phyloP scores from a whole-genome alignment of 2,329 filamentous ascomycete species.

The Phaeophleospora eucalypticola region DNA sequence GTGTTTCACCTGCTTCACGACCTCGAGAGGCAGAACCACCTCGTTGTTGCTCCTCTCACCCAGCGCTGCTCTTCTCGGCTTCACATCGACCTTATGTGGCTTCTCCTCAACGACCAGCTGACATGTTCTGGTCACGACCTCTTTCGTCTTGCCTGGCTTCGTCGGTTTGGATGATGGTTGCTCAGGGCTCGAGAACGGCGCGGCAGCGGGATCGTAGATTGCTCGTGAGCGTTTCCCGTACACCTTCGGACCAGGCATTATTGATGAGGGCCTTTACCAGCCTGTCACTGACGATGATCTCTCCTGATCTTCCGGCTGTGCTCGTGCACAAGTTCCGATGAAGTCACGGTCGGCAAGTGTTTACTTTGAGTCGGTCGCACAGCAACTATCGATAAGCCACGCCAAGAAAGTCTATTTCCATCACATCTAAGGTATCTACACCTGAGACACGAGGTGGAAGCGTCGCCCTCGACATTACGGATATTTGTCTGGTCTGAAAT shows the following conservation, averaged over 20 bases:
- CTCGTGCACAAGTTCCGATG: neutral
- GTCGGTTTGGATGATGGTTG: constrained; percentile 5
- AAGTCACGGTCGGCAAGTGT: neutral
- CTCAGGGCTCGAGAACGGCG: constrained; percentile 26
- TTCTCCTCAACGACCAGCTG: neutral
- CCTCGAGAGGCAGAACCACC: constrained; percentile 16
- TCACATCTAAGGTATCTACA: too few relatives aligned
- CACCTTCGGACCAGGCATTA: neutral
- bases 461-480: too few relatives aligned
- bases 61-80: constrained; percentile 15
- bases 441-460: too few relatives aligned
- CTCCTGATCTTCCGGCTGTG: neutral
- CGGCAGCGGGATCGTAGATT: constrained; percentile 22
- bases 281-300: neutral
- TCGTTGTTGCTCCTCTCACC: constrained; percentile 22
- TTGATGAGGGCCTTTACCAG: neutral
- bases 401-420: neutral
- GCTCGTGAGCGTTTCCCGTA: constrained; percentile 38
- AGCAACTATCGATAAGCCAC: neutral
- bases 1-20: constrained; percentile 3
- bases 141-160: constrained; percentile 8
- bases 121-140: neutral
- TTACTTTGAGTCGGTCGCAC: neutral
- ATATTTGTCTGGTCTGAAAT: too few relatives aligned
- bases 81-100: neutral